Evolutionary conservation across 2,329 filamentous ascomycete species (phyloP).

Genomic region (Xylariales sp.): DNA sequence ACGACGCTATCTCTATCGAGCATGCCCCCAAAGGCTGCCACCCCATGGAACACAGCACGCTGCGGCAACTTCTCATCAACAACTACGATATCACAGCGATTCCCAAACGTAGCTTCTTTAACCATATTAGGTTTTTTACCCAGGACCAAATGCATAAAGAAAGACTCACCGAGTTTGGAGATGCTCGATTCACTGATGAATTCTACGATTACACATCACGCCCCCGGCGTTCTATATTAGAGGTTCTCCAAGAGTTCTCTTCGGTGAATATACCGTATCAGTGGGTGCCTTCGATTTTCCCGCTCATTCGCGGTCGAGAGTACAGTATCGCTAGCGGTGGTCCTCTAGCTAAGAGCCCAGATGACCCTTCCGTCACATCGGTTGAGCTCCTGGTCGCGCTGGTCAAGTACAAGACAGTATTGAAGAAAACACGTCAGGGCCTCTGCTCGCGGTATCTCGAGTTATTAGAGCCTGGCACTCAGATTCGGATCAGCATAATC

Average conservation of each 20-base stretch:
- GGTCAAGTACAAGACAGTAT: constrained; percentile 85
- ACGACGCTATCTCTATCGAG: constrained; percentile 10
- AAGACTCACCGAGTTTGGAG: constrained; percentile 77
- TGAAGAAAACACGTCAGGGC: constrained; percentile 77
- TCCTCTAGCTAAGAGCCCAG: constrained; percentile 21
- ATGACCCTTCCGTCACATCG: constrained; percentile 28
- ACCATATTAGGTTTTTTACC: constrained; percentile 72
- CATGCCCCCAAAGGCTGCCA: constrained; percentile 22
- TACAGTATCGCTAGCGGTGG: constrained; percentile 88
- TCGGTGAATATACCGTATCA: constrained; percentile 77
- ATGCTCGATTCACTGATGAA: constrained; percentile 78
- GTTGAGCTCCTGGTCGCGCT: constrained; percentile 79
- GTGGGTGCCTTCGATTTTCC: constrained; percentile 69
- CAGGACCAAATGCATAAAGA: constrained; percentile 69
- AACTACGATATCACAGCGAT: constrained; percentile 88
- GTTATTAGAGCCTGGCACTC: constrained; percentile 52
- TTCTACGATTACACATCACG: constrained; percentile 95
- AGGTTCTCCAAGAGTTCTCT: constrained; percentile 87
- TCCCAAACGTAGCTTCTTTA: constrained; percentile 82
- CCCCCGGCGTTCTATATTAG: constrained; percentile 83
- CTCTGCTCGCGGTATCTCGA: constrained; percentile 87
- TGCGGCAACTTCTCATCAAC: constrained; percentile 73
- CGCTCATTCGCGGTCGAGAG: constrained; percentile 78
- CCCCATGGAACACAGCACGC: constrained; percentile 45
- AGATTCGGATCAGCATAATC: constrained; percentile 56